Evolutionary conservation across 306 rosid species (phyloP).

Genomic region (Prunus kanzakura): DNA sequence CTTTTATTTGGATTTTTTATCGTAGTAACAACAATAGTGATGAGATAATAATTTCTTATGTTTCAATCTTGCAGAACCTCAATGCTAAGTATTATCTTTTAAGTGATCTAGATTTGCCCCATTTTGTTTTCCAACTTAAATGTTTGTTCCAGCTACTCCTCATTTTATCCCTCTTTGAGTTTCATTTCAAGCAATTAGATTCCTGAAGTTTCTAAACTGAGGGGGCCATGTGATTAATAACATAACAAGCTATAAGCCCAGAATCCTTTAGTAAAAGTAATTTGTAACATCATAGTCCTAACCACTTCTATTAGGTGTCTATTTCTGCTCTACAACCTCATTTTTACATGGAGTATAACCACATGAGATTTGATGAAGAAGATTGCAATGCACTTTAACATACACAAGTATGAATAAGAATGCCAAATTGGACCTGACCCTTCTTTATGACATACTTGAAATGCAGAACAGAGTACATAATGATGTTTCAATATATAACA

Average conservation of each 20-base stretch:
- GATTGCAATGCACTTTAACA: too few relatives aligned
- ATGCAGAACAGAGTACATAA: neutral
- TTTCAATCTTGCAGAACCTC: neutral
- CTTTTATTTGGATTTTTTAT: neutral
- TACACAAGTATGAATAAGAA: neutral
- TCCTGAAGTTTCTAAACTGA: neutral
- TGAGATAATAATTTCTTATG: neutral
- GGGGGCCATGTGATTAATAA: neutral
- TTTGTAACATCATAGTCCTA: neutral
- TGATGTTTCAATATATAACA: neutral
- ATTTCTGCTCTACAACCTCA: neutral
- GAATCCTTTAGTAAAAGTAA: neutral
- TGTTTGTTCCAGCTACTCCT: neutral
- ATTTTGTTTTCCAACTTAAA: neutral
- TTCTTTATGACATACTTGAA: neutral
- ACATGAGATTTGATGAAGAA: neutral
- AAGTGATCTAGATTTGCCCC: neutral
- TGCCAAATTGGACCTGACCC: neutral
- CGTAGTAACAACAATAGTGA: neutral
- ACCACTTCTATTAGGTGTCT: too few relatives aligned
- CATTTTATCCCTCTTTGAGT: neutral
- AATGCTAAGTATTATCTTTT: neutral
- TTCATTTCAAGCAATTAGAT: neutral
- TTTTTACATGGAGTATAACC: neutral
- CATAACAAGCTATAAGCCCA: neutral